phyloP scores from a whole-genome alignment of 768 basidiomycete genomes.

The Amanita rubescens region DNA sequence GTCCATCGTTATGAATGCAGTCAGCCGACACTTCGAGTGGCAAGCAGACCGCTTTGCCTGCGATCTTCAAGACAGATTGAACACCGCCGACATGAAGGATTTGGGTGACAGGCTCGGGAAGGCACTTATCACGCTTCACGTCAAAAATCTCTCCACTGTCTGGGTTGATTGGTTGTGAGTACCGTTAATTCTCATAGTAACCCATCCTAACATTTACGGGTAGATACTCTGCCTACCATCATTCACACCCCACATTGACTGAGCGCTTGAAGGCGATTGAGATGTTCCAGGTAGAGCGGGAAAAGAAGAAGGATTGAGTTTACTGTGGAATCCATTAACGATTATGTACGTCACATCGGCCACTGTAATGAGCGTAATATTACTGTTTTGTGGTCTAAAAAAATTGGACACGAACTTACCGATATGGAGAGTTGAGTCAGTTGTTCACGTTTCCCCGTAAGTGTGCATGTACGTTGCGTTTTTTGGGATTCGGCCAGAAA shows the following conservation, averaged over 20 bases:
- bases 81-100: constrained; percentile 58
- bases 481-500: no score
- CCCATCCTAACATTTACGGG: constrained; percentile 1
- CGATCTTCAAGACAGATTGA: constrained; percentile 50
- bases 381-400: not conserved
- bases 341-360: not conserved
- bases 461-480: no score
- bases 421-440: no score
- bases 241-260: constrained; percentile 91
- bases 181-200: constrained; percentile 5
- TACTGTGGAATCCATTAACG: not conserved
- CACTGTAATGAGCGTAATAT: not conserved
- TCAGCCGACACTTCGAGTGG: constrained; percentile 86
- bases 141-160: constrained; percentile 88
- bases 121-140: constrained; percentile 80
- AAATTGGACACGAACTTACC: not conserved
- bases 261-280: constrained; percentile 85
- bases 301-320: constrained; percentile 28
- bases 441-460: no score
- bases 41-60: constrained; percentile 86
- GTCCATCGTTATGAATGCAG: constrained; percentile 66
- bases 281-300: constrained; percentile 41
- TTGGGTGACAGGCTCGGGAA: constrained; percentile 82
- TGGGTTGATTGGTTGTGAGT: constrained; percentile 91
- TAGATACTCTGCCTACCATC: constrained; percentile 91